phyloP scores from a whole-genome alignment of 177 flowering plant species.

The Telopea speciosissima region DNA sequence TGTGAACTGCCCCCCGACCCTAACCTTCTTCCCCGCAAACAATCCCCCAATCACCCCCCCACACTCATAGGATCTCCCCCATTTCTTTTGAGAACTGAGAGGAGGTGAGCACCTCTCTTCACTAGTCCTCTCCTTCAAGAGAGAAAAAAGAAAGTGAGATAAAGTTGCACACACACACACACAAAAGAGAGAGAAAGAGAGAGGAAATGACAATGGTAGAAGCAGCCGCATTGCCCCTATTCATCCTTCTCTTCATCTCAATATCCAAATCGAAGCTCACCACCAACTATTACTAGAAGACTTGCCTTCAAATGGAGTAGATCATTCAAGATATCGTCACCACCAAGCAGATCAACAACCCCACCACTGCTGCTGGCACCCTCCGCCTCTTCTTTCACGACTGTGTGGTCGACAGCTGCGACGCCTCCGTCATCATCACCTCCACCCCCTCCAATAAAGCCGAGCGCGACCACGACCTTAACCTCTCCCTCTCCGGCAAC shows the following conservation, averaged over 20 bases:
- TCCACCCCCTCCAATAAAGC: too few species aligned
- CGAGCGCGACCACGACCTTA: too few species aligned
- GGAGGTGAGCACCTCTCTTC: too few species aligned
- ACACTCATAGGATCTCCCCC: too few species aligned
- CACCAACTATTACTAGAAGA: constrained; percentile 38
- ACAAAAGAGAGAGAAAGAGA: too few species aligned
- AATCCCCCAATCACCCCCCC: neutral
- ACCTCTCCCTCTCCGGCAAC: too few species aligned
- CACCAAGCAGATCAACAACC: constrained; percentile 50
- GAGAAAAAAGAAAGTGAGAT: too few species aligned
- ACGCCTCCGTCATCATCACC: too few species aligned
- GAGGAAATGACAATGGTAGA: neutral
- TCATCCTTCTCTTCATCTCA: constrained; percentile 3
- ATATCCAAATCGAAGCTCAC: constrained; percentile 23
- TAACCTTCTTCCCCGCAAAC: neutral
- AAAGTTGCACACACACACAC: too few species aligned
- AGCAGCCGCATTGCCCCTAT: neutral
- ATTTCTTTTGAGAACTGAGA: neutral
- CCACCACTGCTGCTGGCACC: constrained; percentile 71
- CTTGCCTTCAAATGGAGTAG: constrained; percentile 42
- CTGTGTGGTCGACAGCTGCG: too few species aligned
- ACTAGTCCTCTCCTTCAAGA: neutral
- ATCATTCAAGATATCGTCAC: constrained; percentile 41
- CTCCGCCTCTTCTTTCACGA: too few species aligned
- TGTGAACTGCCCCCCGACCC: neutral